phyloP scores from a whole-genome alignment of 2,329 filamentous ascomycete genomes.

The Nannizziopsis barbatae region DNA sequence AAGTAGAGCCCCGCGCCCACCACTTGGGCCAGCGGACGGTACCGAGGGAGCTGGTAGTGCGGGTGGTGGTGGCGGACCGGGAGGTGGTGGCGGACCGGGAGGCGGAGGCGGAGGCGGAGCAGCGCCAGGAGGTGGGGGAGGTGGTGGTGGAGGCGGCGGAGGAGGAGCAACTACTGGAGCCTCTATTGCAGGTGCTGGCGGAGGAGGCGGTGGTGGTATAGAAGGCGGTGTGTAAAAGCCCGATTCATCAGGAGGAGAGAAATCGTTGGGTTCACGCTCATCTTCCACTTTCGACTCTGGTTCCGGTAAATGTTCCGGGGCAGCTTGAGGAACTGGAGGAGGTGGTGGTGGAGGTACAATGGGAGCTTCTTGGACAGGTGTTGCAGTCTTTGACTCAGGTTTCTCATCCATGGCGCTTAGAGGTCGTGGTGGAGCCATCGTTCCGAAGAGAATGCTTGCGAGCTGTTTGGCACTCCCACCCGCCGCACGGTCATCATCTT shows the following conservation, averaged over 20 bases:
- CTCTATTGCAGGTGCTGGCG: conserved; percentile 16
- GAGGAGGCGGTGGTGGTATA: conserved; percentile 25
- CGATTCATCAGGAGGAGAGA: conserved; percentile 31
- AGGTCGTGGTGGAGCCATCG: conserved; percentile 86
- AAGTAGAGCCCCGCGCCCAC: conserved; percentile 52
- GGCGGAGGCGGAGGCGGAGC: conserved; percentile 35
- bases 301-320: background rate
- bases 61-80: conserved; percentile 20
- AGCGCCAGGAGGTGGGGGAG: conserved; percentile 24
- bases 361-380: conserved; percentile 35
- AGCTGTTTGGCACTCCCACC: conserved; percentile 81
- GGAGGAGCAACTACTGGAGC: conserved; percentile 24
- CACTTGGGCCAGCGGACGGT: background rate
- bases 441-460: conserved; percentile 89
- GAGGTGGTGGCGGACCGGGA: conserved; percentile 32
- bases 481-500: conserved; percentile 67
- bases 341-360: conserved; percentile 37
- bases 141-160: conserved; percentile 33
- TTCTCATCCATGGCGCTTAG: conserved; percentile 67
- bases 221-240: conserved; percentile 20
- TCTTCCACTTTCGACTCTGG: conserved; percentile 25
- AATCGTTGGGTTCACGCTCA: conserved; percentile 23
- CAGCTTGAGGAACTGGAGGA: conserved; percentile 24
- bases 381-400: conserved; percentile 35
- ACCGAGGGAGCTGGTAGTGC: conserved; percentile 13